phyloP scores from a whole-genome alignment of 352 stramenopile genomes.

The Globisporangium acanthophoron region DNA sequence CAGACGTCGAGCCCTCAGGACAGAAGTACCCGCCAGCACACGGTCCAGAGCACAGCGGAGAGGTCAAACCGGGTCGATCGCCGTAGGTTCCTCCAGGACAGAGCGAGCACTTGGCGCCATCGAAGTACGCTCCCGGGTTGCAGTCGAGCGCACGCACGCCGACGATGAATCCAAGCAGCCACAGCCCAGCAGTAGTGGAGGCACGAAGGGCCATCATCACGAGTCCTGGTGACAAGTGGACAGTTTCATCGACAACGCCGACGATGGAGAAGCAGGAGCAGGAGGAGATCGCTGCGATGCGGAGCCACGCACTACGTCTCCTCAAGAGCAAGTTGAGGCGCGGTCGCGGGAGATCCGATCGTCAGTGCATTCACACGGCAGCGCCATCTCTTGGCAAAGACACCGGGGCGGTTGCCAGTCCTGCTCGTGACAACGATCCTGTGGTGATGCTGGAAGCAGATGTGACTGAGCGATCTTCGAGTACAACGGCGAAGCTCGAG shows the following conservation, averaged over 20 bases:
- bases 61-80: constrained; percentile 26
- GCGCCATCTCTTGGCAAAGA: no score
- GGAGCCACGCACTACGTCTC: constrained; percentile 16
- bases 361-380: background rate
- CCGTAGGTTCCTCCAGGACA: constrained; percentile 55
- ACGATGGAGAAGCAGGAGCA: background rate
- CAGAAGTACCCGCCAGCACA: constrained; percentile 54
- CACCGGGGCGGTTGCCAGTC: background rate
- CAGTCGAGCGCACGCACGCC: constrained; percentile 24
- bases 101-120: constrained; percentile 27
- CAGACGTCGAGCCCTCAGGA: constrained; percentile 47
- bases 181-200: background rate
- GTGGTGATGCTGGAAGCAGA: no score
- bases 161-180: background rate
- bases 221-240: no score
- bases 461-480: background rate
- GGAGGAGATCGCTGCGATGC: constrained; percentile 2
- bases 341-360: background rate
- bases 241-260: no score
- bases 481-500: background rate
- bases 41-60: constrained; percentile 34
- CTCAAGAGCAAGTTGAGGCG: constrained; percentile 15
- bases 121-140: constrained; percentile 39
- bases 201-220: background rate
- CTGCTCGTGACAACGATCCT: background rate